Evolutionary conservation across 305 asterid species (phyloP), one percentile per base, ranked within the genome.

Genomic region (Rubia tinctorum): DNA sequence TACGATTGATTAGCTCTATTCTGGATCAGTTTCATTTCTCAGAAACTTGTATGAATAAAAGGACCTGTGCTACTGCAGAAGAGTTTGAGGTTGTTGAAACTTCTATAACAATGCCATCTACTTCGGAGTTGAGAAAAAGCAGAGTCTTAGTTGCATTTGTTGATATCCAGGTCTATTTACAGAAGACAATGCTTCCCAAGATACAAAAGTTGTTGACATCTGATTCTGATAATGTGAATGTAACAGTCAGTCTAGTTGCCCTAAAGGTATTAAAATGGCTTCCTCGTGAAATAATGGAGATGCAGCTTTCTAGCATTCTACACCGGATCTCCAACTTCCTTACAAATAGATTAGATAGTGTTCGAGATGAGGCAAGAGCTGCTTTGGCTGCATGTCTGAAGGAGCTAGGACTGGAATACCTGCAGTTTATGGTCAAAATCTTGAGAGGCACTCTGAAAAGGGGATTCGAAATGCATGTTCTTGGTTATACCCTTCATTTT

Each of bases 281-380:
- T 47, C 98, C 99, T 60, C 79, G 86, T 79, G 97, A 91, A 77
- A 85, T 82, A 73, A 85, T 95, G 97, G 92, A 91, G 37, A 69
- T 80, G 51, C 97, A 91, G 49, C 96, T 95, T 83, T 92, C 95
- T 22, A 88, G 86, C 81, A 90, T 95, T 70, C 56, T 95, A 80
- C 99, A 92, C 76, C 97, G 99, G 27, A 89, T 95, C 59, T 88
- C 96, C 51, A 92, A 89, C 86, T 91, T 92, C 66, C 86, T 92
- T 14, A 95, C 89, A 77, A 82, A 89, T 80, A 94, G 96, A 8
- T 73, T 88, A 77, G 96, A 89, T 72, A 95, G 99, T 84, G 83
- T 92, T 62, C 94, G 99, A 23, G 96, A 95, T 71, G 97, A 92
- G 84, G 97, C 97, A 75, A 88, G 98, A 79, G 80, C 88, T 80